phyloP scores from a whole-genome alignment of 805 yeast genomes.

The Barnettozyma sucrosica region DNA sequence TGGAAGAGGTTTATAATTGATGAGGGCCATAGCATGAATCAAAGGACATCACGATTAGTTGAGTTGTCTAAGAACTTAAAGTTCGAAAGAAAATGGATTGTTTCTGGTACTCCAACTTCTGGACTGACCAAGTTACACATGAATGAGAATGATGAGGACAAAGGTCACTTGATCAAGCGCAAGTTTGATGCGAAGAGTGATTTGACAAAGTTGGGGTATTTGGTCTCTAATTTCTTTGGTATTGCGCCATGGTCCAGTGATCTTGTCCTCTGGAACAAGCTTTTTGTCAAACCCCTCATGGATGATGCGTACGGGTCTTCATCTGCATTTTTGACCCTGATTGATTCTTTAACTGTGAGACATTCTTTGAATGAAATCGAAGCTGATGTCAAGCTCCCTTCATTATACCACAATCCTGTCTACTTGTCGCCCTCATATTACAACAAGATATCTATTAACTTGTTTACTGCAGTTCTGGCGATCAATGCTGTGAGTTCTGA shows the following conservation, averaged over 20 bases:
- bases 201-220: conserved; percentile 44
- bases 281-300: conserved; percentile 45
- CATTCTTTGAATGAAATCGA: conserved; percentile 52
- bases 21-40: conserved; percentile 64
- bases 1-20: conserved; percentile 74
- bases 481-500: conserved; percentile 72
- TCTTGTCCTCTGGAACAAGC: conserved; percentile 40
- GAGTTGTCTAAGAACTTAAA: conserved; percentile 40
- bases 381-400: conserved; percentile 50
- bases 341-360: conserved; percentile 47
- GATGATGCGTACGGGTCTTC: conserved; percentile 35
- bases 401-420: conserved; percentile 51
- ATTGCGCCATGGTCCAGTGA: conserved; percentile 53
- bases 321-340: conserved; percentile 34
- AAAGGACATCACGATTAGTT: conserved; percentile 45
- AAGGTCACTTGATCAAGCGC: conserved; percentile 42
- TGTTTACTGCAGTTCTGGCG: conserved; percentile 62
- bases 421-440: conserved; percentile 57
- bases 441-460: conserved; percentile 54
- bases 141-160: conserved; percentile 16
- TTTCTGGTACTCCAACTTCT: conserved; percentile 71
- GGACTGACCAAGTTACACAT: conserved; percentile 58
- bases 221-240: conserved; percentile 47
- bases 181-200: conserved; percentile 50
- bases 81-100: conserved; percentile 67